phyloP scores from a whole-genome alignment of 345 rosid genomes.

The Turritis glabra region DNA sequence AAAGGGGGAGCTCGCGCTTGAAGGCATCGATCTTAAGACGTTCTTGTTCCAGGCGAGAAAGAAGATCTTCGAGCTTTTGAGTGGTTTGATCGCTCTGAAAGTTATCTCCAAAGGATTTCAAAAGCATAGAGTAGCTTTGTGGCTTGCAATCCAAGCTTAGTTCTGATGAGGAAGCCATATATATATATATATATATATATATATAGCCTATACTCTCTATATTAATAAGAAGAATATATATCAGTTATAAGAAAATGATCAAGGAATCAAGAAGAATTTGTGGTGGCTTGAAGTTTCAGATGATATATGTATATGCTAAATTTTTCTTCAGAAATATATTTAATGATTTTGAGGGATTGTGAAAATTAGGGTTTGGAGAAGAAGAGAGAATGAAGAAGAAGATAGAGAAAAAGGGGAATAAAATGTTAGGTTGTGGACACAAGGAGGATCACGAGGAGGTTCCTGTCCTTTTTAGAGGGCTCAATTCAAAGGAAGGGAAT shows the following conservation, averaged over 20 bases:
- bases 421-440: slow-evolving; percentile 42
- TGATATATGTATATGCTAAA: slow-evolving; percentile 19
- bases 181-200: too few species aligned
- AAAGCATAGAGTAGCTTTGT: slow-evolving; percentile 79
- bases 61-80: slow-evolving; percentile 84
- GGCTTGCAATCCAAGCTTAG: slow-evolving; percentile 84
- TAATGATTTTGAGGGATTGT: slow-evolving; percentile 33
- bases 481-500: slow-evolving; percentile 38
- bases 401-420: slow-evolving; percentile 29
- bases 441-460: slow-evolving; percentile 46
- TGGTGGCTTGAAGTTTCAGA: slow-evolving; percentile 21
- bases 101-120: slow-evolving; percentile 83
- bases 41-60: slow-evolving; percentile 85
- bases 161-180: slow-evolving; percentile 82
- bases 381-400: slow-evolving; percentile 21
- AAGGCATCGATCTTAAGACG: slow-evolving; percentile 95
- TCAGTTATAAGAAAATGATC: background rate
- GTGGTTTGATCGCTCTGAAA: slow-evolving; percentile 51
- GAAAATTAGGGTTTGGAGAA: slow-evolving; percentile 38
- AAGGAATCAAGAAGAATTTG: slow-evolving; percentile 25
- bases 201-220: slow-evolving; percentile 20
- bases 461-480: slow-evolving; percentile 45
- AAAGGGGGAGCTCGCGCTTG: slow-evolving; percentile 98
- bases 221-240: slow-evolving; percentile 8
- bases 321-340: slow-evolving; percentile 12